These are phyloP conservation scores for Lolium perenne DNA, from an alignment of 176 grass and related monocot genomes.

Conservation along the genomic window DNA sequence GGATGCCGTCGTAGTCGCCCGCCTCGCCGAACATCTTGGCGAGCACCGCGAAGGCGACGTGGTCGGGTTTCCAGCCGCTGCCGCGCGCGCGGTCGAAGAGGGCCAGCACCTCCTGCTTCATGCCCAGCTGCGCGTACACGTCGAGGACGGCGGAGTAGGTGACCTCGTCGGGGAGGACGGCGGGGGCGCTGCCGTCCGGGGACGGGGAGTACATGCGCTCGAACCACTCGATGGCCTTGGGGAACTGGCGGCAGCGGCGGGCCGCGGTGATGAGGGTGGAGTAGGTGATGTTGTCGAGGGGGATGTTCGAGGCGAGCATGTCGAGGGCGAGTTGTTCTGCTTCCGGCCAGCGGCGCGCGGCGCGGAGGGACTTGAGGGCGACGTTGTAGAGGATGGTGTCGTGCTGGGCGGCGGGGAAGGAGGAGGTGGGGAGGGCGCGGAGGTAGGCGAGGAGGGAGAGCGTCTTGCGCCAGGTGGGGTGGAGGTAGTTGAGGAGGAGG, in stretches of 20 bases:
- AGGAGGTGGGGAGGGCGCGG: conserved; percentile 27
- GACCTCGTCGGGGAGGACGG: conserved; percentile 79
- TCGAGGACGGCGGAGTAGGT: conserved; percentile 83
- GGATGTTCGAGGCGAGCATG: conserved; percentile 61
- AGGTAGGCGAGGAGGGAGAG: conserved; percentile 70
- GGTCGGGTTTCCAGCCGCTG: conserved; percentile 78
- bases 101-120: conserved; percentile 72
- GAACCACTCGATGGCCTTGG: conserved; percentile 81
- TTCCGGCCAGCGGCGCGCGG: conserved; percentile 60
- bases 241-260: conserved; percentile 70
- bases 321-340: conserved; percentile 70
- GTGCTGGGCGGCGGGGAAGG: conserved; percentile 17
- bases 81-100: conserved; percentile 81
- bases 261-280: conserved; percentile 88
- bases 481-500: conserved; percentile 79
- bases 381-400: conserved; percentile 92
- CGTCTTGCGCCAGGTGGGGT: conserved; percentile 62
- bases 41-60: conserved; percentile 78
- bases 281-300: conserved; percentile 93
- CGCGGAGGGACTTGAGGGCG: conserved; percentile 76
- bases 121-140: conserved; percentile 72
- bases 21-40: conserved; percentile 88
- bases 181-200: conserved; percentile 38
- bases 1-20: conserved; percentile 82
- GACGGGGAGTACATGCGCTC: conserved; percentile 74